Evolutionary conservation across 352 stramenopile species (phyloP), one percentile per base, ranked within the genome.

Genomic region (Phytophthora tentaculata): DNA sequence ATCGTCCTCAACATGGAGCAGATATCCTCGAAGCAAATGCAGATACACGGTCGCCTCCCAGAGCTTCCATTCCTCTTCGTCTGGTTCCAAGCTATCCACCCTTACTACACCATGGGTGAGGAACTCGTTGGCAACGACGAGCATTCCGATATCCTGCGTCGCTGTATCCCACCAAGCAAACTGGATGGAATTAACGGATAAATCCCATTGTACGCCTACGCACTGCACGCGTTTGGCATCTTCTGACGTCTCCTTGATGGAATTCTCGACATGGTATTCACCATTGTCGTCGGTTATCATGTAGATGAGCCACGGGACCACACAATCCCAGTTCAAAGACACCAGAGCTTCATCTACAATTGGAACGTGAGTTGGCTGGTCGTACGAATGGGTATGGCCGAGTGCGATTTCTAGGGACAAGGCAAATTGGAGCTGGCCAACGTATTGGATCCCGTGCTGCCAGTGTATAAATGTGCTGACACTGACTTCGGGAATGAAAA

Each of bases 321-420:
- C 72, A 55, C 80, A 86, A 45, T 94, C 85, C 85, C 85, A 94
- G 37, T 91, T 87, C 20, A 92, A 59, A 20, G 73, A 67, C 1
- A 90, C 12, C 5, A 94, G 67, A 5, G 77, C 65, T 57, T 93
- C 80, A 16, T 80, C 73, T 3, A 50, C 45, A 3, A 71, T 64
- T 13, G 84, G 84, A 14, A 90, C 76, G n/a, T 80, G 58, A 28
- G 43, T 41, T n/a, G 71, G 67, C 17, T 49, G 56, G 7, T 61
- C 47, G 13, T 44, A 52, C 1, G 50, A 39, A 1, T 61, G 22
- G 6, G 56, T 77, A 10, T 77, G 67, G 59, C 74, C 73, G 8
- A 93, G 41, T 13, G 71, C 49, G 10, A 91, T 62, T 52, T 93
- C 81, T 8, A 84, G 66, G 2, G 83, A 89, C 14, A 93, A 45